Evolutionary conservation across 306 rosid genomes (phyloP).

Genomic region (Pueraria montana): DNA sequence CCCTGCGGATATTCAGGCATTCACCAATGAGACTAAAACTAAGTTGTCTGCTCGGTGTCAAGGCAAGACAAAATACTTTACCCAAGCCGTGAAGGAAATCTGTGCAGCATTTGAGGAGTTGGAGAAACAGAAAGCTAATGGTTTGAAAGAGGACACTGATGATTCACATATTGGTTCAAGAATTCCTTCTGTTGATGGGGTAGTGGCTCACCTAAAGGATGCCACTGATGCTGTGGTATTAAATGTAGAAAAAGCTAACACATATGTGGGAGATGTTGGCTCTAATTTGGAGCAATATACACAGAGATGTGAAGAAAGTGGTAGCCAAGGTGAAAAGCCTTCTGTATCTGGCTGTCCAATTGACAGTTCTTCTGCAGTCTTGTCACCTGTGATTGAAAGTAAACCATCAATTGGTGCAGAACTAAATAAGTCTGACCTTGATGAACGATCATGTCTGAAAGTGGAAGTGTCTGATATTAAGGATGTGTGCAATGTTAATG

Average conservation of each 20-base stretch:
- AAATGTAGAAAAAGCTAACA: conserved; percentile 51
- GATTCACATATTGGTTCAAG: conserved; percentile 62
- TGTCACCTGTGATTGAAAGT: conserved; percentile 56
- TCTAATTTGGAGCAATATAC: conserved; percentile 71
- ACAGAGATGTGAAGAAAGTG: conserved; percentile 64
- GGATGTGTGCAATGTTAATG: conserved; percentile 47
- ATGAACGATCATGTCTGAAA: conserved; percentile 31
- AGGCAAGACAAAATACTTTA: conserved; percentile 73
- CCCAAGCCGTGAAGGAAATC: conserved; percentile 87
- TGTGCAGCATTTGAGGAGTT: conserved; percentile 83
- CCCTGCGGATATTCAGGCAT: conserved; percentile 86
- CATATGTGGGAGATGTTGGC: conserved; percentile 55
- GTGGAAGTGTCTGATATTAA: conserved; percentile 36
- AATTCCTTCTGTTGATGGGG: conserved; percentile 62
- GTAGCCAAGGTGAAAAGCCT: conserved; percentile 56
- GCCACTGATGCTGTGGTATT: conserved; percentile 52
- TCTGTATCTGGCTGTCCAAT: conserved; percentile 49
- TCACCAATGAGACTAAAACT: conserved; percentile 72
- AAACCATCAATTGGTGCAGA: conserved; percentile 48
- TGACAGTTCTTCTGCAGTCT: conserved; percentile 55
- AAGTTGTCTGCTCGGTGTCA: conserved; percentile 76
- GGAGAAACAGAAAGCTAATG: conserved; percentile 62
- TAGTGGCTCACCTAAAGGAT: conserved; percentile 55
- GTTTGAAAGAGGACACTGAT: conserved; percentile 64
- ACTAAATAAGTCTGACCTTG: conserved; percentile 51